These are phyloP conservation scores for Arthonia radiata DNA, from an alignment of 495 filamentous ascomycete genomes.

Conservation along the genomic window DNA sequence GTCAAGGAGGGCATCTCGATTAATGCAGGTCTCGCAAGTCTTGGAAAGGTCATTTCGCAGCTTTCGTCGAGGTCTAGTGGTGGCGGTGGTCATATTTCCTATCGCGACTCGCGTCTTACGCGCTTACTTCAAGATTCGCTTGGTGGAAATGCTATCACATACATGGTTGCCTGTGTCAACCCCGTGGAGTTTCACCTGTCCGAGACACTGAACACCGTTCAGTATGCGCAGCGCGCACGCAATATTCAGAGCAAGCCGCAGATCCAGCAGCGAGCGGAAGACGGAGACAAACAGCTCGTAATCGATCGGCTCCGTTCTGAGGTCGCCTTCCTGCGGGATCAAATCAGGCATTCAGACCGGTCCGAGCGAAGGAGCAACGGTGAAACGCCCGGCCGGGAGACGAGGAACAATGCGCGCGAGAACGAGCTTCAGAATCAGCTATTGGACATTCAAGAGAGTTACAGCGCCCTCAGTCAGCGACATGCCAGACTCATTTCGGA, in stretches of 20 bases:
- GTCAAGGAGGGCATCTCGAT: slow-evolving; percentile 97
- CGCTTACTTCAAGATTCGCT: slow-evolving; percentile 90
- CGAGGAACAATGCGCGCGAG: slow-evolving; percentile 66
- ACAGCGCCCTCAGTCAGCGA: slow-evolving; percentile 65
- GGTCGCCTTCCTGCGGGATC: slow-evolving; percentile 79
- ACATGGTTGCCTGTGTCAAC: slow-evolving; percentile 98
- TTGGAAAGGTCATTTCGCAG: slow-evolving; percentile 97
- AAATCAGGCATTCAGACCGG: slow-evolving; percentile 50
- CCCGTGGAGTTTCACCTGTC: slow-evolving; percentile 93
- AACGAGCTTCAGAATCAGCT: slow-evolving; percentile 84
- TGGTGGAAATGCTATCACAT: slow-evolving; percentile 94
- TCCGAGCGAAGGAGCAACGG: slow-evolving; percentile 30
- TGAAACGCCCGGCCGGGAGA: slow-evolving; percentile 40
- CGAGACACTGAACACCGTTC: slow-evolving; percentile 90
- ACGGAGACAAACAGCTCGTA: slow-evolving; percentile 80
- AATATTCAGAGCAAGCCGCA: slow-evolving; percentile 94
- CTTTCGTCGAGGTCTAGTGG: slow-evolving; percentile 80
- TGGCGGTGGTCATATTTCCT: slow-evolving; percentile 78
- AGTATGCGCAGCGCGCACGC: slow-evolving; percentile 88
- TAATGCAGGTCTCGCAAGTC: slow-evolving; percentile 81
- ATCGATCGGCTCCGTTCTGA: slow-evolving; percentile 90
- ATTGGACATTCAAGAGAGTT: slow-evolving; percentile 83
- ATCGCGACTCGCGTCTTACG: slow-evolving; percentile 90
- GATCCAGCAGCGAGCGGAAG: slow-evolving; percentile 76
- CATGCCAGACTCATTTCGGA: slow-evolving; percentile 91